Percentiles rank a stretch among this genome's conserved stretches.
Evolutionary conservation across 768 basidiomycete genomes (phyloP).

Genomic region (Russula sp.): DNA sequence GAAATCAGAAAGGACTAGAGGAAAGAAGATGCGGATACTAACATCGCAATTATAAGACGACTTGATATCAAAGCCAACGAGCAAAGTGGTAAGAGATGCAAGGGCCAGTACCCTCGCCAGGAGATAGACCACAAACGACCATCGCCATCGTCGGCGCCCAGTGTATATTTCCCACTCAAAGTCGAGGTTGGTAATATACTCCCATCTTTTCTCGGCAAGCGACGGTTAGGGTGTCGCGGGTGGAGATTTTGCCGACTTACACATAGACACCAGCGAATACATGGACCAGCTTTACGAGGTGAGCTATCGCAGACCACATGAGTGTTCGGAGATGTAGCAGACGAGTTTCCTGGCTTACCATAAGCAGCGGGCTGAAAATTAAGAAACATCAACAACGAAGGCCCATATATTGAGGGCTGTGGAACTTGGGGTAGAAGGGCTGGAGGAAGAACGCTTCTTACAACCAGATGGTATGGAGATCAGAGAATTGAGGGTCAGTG

Average conservation of each 20-base stretch:
- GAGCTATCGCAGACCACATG: background rate
- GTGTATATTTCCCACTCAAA: conserved; percentile 22
- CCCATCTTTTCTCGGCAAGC: conserved; percentile 5
- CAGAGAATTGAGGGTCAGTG: background rate
- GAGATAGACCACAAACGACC: conserved; percentile 19
- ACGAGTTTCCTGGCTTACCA: background rate
- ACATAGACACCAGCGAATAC: conserved; percentile 14
- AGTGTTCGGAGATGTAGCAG: background rate
- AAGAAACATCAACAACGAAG: background rate
- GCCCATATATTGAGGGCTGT: background rate
- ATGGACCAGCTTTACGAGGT: conserved; percentile 13
- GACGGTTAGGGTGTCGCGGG: background rate
- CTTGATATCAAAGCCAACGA: conserved; percentile 11
- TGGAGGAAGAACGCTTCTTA: background rate
- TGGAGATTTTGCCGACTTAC: background rate
- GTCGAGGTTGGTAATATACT: conserved; percentile 13
- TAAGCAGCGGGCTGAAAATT: conserved; percentile 7
- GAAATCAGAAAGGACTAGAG: background rate
- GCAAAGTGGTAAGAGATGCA: background rate
- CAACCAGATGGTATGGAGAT: background rate
- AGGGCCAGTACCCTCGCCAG: conserved; percentile 8
- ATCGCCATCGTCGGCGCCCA: conserved; percentile 11
- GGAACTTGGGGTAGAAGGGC: background rate
- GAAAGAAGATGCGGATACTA: background rate
- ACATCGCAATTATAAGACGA: conserved; percentile 5